A percentile compares a stretch with the other conserved stretches of the same genome.
These are phyloP conservation scores for Canariomyces notabilis DNA, from an alignment of 2,329 filamentous ascomycete genomes.

Conservation along the genomic window DNA sequence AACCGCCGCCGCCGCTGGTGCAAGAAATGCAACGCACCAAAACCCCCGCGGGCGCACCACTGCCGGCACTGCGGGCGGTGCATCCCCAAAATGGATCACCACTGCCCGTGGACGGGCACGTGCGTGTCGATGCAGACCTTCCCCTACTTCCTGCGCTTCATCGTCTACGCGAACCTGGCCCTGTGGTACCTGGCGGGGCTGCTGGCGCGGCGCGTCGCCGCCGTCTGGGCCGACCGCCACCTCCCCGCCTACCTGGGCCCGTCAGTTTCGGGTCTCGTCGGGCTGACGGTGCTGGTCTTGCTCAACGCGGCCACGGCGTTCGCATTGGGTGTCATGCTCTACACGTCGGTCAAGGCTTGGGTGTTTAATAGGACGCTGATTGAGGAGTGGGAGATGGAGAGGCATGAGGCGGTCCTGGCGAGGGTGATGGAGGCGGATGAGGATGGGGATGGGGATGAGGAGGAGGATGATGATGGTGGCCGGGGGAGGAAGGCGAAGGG, in stretches of 20 bases:
- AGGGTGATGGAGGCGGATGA: slow-evolving; percentile 27
- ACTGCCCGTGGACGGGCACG: slow-evolving; percentile 80
- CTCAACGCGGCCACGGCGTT: slow-evolving; percentile 56
- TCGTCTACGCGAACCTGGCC: slow-evolving; percentile 61
- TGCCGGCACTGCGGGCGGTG: slow-evolving; percentile 71
- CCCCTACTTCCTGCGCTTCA: slow-evolving; percentile 76
- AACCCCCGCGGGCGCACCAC: slow-evolving; percentile 75
- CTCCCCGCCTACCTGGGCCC: slow-evolving; percentile 73
- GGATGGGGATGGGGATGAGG: slow-evolving; percentile 12
- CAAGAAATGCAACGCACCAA: slow-evolving; percentile 67
- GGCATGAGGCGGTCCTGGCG: slow-evolving; percentile 53
- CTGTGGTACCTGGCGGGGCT: slow-evolving; percentile 59
- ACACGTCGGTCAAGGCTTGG: slow-evolving; percentile 57
- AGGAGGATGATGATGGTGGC: slow-evolving; percentile 11
- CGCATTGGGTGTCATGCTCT: slow-evolving; percentile 59
- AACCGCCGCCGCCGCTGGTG: slow-evolving; percentile 53
- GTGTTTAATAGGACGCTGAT: slow-evolving; percentile 72
- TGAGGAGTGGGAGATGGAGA: slow-evolving; percentile 69
- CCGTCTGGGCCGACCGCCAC: slow-evolving; percentile 60
- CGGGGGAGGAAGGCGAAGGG: slow-evolving; percentile 26
- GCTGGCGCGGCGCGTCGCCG: slow-evolving; percentile 52
- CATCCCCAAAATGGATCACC: slow-evolving; percentile 78
- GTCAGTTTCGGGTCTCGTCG: slow-evolving; percentile 50
- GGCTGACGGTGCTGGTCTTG: slow-evolving; percentile 57
- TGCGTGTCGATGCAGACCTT: slow-evolving; percentile 79